Conservation (phyloP, 441 rosid genomes). For the Rhodomyrtus psidioides region DNA sequence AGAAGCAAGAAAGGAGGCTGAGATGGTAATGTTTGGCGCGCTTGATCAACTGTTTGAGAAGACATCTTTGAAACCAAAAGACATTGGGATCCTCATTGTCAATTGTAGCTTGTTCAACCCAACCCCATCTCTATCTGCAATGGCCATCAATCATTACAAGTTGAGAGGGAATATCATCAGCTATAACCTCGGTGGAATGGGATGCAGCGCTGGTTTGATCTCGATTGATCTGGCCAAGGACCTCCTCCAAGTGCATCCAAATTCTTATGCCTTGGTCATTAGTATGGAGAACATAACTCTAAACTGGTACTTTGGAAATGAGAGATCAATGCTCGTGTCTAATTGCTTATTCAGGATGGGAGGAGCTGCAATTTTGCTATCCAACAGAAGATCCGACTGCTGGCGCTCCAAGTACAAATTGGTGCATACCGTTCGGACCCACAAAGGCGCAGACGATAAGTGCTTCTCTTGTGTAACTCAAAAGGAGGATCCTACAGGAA, state of each 20-base stretch:
- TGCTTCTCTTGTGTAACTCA: constrained; percentile 14
- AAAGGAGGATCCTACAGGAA: constrained; percentile 8
- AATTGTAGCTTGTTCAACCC: constrained; percentile 52
- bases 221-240: constrained; percentile 37
- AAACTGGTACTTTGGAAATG: constrained; percentile 27
- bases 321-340: constrained; percentile 25
- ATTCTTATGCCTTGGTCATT: constrained; percentile 29
- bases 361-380: constrained; percentile 33
- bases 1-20: constrained; percentile 33
- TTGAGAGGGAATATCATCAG: constrained; percentile 37
- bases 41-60: constrained; percentile 40
- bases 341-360: constrained; percentile 35
- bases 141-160: constrained; percentile 37
- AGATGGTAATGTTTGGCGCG: constrained; percentile 38
- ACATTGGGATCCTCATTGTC: constrained; percentile 45
- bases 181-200: constrained; percentile 55
- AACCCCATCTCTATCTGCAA: constrained; percentile 36
- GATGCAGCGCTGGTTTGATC: constrained; percentile 60
- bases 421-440: constrained; percentile 25
- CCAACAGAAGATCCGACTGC: constrained; percentile 20
- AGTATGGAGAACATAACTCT: constrained; percentile 27
- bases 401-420: constrained; percentile 15
- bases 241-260: constrained; percentile 39
- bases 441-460: constrained; percentile 17
- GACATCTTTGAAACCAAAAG: constrained; percentile 32